phyloP scores from a whole-genome alignment of 225 moss, liverwort and hornwort species.

The Bryum argenteum region DNA sequence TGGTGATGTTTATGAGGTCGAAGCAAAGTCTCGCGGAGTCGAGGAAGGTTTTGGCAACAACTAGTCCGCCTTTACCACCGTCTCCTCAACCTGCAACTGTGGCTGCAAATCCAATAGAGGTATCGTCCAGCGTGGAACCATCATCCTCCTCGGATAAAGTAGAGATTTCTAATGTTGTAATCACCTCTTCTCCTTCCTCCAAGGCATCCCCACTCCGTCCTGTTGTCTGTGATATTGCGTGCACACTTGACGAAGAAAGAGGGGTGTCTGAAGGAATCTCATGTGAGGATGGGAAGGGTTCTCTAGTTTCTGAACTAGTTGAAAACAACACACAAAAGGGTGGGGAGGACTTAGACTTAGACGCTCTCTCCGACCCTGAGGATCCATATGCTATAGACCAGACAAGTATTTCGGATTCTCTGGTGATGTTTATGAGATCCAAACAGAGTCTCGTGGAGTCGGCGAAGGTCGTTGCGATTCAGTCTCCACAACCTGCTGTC shows the following conservation, averaged over 20 bases:
- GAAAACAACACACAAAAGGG: constrained; percentile 14
- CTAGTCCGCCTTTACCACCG: constrained; percentile 6
- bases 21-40: constrained; percentile 48
- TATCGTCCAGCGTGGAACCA: constrained; percentile 36
- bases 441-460: constrained; percentile 45
- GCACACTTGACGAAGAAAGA: constrained; percentile 28
- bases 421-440: constrained; percentile 50
- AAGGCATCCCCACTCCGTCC: constrained; percentile 19
- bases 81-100: constrained; percentile 20
- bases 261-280: constrained; percentile 27
- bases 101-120: constrained; percentile 34
- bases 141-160: constrained; percentile 21
- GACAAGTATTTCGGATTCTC: constrained; percentile 44
- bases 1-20: constrained; percentile 48
- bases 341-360: constrained; percentile 13
- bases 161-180: constrained; percentile 37
- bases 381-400: constrained; percentile 53
- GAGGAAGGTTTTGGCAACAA: constrained; percentile 27
- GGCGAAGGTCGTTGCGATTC: constrained; percentile 23
- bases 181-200: constrained; percentile 12
- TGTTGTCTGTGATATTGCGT: constrained; percentile 22
- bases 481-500: constrained; percentile 21
- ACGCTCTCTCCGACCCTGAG: constrained; percentile 29
- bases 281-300: constrained; percentile 37
- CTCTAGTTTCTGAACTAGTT: constrained; percentile 3